These are phyloP conservation scores for Fusarium gaditjirri DNA, from an alignment of 2,329 filamentous ascomycete genomes.

Conservation along the genomic window DNA sequence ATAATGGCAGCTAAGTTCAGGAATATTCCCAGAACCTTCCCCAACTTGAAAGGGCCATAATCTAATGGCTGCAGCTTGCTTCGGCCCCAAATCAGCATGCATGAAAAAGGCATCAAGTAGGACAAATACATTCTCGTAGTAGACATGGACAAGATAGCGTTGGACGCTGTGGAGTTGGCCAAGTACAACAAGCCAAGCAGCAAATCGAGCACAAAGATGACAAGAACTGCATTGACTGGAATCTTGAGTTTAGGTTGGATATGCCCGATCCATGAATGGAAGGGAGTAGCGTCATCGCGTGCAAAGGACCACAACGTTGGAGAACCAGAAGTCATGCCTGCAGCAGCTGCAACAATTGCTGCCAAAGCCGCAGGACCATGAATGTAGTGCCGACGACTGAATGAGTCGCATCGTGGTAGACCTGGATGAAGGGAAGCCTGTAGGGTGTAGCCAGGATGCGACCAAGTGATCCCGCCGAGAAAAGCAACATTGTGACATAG, in stretches of 20 bases:
- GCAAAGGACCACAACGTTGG: not conserved
- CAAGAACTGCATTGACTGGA: not conserved
- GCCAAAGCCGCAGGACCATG: not conserved
- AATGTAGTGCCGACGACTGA: not conserved
- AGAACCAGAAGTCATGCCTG: not conserved
- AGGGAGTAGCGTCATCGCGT: not conserved
- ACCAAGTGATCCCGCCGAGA: not conserved
- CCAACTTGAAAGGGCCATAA: not conserved
- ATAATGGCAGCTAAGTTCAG: not conserved
- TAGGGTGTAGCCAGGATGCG: not conserved
- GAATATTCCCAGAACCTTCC: not conserved
- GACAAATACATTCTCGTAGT: not conserved
- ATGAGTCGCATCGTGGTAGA: not conserved
- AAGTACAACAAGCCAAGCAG: not conserved
- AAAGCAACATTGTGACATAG: not conserved
- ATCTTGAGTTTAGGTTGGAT: not conserved
- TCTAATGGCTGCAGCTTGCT: not conserved
- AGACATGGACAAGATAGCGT: not conserved
- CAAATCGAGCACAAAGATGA: not conserved
- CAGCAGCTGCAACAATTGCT: not conserved
- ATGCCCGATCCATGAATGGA: not conserved
- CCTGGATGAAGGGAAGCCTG: not conserved
- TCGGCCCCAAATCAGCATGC: not conserved
- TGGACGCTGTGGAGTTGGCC: not conserved
- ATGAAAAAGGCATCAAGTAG: not conserved